A percentile compares a stretch with the other conserved stretches of the same genome.
Evolutionary conservation across 202 grass and related monocot genomes (phyloP).

Genomic region (Schoenoplectus tabernaemontani): DNA sequence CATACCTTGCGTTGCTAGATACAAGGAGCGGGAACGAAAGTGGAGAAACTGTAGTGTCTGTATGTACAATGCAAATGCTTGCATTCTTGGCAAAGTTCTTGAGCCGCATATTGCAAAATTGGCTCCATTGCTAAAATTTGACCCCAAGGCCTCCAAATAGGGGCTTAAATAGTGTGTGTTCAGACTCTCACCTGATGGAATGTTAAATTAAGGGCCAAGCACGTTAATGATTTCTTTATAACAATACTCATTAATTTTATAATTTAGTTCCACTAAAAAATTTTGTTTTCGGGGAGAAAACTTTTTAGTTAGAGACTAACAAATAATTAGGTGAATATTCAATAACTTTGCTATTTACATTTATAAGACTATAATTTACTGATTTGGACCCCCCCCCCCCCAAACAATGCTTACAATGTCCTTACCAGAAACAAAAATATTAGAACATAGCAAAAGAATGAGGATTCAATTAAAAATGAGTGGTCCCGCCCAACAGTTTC

Average conservation of each 20-base stretch:
- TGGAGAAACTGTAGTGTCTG: conserved; percentile 76
- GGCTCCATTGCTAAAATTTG: conserved; percentile 68
- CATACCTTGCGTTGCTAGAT: conserved; percentile 48
- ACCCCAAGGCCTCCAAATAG: conserved; percentile 71
- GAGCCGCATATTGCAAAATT: conserved; percentile 80
- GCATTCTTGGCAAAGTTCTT: conserved; percentile 33
- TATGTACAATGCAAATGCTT: conserved; percentile 54
- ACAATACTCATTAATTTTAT: not conserved
- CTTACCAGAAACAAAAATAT: not conserved
- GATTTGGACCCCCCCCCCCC: not conserved
- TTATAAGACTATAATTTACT: not conserved
- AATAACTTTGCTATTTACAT: not conserved
- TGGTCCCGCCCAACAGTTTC: not conserved
- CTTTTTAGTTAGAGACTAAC: not conserved
- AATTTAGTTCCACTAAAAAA: not conserved
- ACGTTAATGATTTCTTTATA: not conserved
- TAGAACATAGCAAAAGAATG: not conserved
- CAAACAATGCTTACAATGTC: not conserved
- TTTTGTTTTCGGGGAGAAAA: not conserved
- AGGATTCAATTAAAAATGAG: not conserved
- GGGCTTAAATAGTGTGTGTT: conserved; percentile 67
- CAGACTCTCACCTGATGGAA: conserved; percentile 55
- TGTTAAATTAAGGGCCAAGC: not conserved
- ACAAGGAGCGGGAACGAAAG: conserved; percentile 53
- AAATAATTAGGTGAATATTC: not conserved